Percentiles rank a stretch among this genome's conserved stretches.
phyloP scores from a whole-genome alignment of 345 rosid species.

The Arabis alpina region DNA sequence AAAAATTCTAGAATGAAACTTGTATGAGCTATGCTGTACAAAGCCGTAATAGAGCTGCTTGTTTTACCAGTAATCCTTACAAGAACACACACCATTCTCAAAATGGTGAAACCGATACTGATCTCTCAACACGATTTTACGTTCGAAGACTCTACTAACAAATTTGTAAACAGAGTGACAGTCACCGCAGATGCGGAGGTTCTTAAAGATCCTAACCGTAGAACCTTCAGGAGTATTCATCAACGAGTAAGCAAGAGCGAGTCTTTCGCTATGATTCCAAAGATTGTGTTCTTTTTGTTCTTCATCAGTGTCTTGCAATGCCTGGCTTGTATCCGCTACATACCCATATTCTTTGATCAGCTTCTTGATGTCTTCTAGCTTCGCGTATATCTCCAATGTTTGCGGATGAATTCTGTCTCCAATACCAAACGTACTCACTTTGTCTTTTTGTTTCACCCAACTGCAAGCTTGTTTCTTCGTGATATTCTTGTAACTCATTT shows the following conservation, averaged over 20 bases:
- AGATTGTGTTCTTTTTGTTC: constrained; percentile 90
- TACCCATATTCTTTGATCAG: constrained; percentile 81
- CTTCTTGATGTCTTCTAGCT: constrained; percentile 79
- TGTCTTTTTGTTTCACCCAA: constrained; percentile 83
- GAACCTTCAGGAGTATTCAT: constrained; percentile 63
- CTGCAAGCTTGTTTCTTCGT: constrained; percentile 90
- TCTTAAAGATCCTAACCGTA: constrained; percentile 72
- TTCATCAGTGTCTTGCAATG: constrained; percentile 89
- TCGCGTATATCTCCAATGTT: constrained; percentile 55
- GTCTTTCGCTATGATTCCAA: constrained; percentile 91
- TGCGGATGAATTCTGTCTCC: constrained; percentile 76
- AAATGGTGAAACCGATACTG: constrained; percentile 91
- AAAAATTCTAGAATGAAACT: constrained; percentile 25
- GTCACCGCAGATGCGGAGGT: constrained; percentile 83
- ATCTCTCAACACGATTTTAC: constrained; percentile 71
- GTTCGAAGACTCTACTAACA: constrained; percentile 53
- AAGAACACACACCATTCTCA: constrained; percentile 71
- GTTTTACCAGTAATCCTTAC: constrained; percentile 78
- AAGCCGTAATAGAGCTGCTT: constrained; percentile 13
- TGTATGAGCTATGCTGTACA: constrained; percentile 8
- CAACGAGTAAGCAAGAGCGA: constrained; percentile 80
- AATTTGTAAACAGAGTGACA: constrained; percentile 87
- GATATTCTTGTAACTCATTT: constrained; percentile 73
- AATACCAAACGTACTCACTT: constrained; percentile 66
- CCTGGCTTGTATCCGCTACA: constrained; percentile 73